A percentile compares a stretch with the other conserved stretches of the same genome.
Evolutionary conservation across 768 basidiomycete genomes (phyloP).

Genomic region (Coprinellus micaceus): DNA sequence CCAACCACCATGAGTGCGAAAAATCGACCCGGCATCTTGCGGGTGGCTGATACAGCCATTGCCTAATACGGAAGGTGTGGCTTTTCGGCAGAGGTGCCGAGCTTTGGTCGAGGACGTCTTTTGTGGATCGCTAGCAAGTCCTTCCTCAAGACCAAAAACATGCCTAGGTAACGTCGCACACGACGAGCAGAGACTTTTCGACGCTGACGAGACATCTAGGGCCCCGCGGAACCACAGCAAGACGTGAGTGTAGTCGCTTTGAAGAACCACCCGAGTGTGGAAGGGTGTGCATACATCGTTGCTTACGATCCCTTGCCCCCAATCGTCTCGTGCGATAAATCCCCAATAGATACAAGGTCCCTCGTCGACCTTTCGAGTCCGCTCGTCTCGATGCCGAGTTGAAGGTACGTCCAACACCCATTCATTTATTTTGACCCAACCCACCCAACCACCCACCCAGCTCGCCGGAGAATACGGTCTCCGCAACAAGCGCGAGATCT

Average conservation of each 20-base stretch:
- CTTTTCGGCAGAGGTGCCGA: conserved; percentile 20
- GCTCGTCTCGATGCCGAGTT: conserved; percentile 99
- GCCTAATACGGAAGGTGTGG: conserved; percentile 18
- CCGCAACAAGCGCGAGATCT: conserved; percentile 99
- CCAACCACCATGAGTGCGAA: conserved; percentile 12
- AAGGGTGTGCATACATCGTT: conserved; percentile 47
- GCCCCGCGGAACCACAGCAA: conserved; percentile 90
- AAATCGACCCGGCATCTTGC: conserved; percentile 44
- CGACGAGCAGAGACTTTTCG: conserved; percentile 10
- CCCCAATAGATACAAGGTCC: conserved; percentile 90
- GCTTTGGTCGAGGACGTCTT: conserved; percentile 28
- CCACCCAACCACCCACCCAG: too few relatives aligned
- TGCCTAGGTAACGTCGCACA: conserved; percentile 70
- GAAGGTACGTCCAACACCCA: conserved; percentile 59
- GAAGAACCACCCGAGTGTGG: conserved; percentile 68
- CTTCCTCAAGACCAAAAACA: conserved; percentile 60
- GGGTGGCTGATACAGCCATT: conserved; percentile 74
- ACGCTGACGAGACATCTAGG: conserved; percentile 43
- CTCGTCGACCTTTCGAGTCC: conserved; percentile 93
- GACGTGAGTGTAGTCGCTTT: conserved; percentile 76
- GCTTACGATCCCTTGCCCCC: conserved; percentile 54
- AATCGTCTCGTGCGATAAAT: conserved; percentile 43
- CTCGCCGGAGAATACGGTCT: conserved; percentile 99
- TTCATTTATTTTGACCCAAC: not conserved
- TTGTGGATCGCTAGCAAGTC: conserved; percentile 13